Percentiles rank a stretch among this genome's conserved stretches.
phyloP scores from a whole-genome alignment of 305 asterid genomes.

The Withania somnifera region DNA sequence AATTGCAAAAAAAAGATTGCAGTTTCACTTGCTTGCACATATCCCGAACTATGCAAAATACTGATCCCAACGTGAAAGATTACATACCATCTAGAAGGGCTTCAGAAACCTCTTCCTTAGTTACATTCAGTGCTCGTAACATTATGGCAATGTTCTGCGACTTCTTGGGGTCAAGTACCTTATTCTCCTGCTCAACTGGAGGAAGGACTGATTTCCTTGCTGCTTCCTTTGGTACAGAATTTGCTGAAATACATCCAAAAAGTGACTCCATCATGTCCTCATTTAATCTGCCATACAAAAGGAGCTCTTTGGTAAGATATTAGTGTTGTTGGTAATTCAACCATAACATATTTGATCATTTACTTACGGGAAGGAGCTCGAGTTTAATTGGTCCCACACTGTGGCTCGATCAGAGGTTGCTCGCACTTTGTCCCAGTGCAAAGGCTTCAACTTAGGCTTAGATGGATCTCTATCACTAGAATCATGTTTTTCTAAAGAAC shows the following conservation, averaged over 20 bases:
- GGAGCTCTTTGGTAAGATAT: slow-evolving; percentile 4
- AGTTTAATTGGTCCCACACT: slow-evolving; percentile 87
- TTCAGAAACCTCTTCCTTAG: slow-evolving; percentile 79
- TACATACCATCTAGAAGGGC: slow-evolving; percentile 74
- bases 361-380: slow-evolving; percentile 86
- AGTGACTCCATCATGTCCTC: slow-evolving; percentile 95
- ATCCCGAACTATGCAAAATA: background rate
- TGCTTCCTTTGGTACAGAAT: slow-evolving; percentile 44
- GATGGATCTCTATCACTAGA: slow-evolving; percentile 42
- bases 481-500: slow-evolving; percentile 32
- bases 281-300: slow-evolving; percentile 44
- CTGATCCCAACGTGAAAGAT: background rate
- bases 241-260: slow-evolving; percentile 58
- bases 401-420: slow-evolving; percentile 83
- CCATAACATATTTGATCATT: background rate
- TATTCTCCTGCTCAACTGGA: slow-evolving; percentile 49
- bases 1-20: background rate
- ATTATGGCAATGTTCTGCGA: slow-evolving; percentile 93
- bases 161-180: slow-evolving; percentile 92
- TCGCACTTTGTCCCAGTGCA: slow-evolving; percentile 98
- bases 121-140: slow-evolving; percentile 82
- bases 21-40: background rate
- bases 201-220: slow-evolving; percentile 35
- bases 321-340: background rate
- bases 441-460: slow-evolving; percentile 63